Percentiles rank a stretch among this genome's conserved stretches.
Conservation (phyloP, 371 early-diverging fungal species). For the Mortierella sp. region DNA sequence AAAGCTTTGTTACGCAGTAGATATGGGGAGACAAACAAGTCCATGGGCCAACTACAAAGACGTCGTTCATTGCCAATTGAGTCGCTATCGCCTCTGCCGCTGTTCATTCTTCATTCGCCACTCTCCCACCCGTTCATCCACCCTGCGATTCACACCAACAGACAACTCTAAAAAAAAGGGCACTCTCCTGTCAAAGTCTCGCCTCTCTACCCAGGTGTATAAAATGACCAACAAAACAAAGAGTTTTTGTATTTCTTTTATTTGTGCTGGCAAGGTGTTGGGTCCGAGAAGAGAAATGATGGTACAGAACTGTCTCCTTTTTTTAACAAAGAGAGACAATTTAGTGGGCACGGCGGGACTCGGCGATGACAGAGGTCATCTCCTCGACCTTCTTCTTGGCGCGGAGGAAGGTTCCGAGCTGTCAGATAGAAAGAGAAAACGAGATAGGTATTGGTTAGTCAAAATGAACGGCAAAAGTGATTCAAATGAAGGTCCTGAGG, state of each 20-base stretch:
- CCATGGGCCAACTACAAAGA: no score
- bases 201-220: not conserved
- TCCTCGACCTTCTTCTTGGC: conserved; percentile 99
- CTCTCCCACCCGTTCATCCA: no score
- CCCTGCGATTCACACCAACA: not conserved
- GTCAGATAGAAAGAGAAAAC: conserved; percentile 12
- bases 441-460: not conserved
- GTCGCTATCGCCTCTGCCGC: no score
- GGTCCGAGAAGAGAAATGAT: conserved; percentile 21
- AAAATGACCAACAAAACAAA: conserved; percentile 11
- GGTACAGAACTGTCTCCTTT: conserved; percentile 11
- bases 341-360: conserved; percentile 89
- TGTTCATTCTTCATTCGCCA: no score
- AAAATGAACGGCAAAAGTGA: not conserved
- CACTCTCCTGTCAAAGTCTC: no score
- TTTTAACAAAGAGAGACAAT: conserved; percentile 15
- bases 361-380: conserved; percentile 93
- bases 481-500: not conserved
- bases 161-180: not conserved
- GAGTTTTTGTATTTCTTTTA: conserved; percentile 5
- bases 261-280: no score
- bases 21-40: no score
- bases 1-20: no score
- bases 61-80: no score
- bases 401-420: conserved; percentile 97